Evolutionary conservation across 495 filamentous ascomycete species (phyloP).

Genomic region (Aspergillus hancockii): DNA sequence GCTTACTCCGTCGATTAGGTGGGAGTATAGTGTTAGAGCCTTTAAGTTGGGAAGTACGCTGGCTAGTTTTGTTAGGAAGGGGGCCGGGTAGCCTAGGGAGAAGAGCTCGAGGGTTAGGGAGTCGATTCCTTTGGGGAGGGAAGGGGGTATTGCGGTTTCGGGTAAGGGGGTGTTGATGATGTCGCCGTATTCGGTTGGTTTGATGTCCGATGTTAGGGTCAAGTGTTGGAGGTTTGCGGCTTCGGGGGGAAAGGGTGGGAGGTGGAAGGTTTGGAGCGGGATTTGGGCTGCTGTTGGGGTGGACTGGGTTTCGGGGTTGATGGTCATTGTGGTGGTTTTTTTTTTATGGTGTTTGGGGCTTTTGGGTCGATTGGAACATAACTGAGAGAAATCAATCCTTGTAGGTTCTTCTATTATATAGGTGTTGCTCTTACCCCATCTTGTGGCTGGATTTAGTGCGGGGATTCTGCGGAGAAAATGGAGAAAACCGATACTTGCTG

Average conservation of each 20-base stretch:
- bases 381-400: background rate
- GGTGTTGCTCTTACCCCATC: background rate
- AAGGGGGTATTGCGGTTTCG: background rate
- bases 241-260: slow-evolving; percentile 30
- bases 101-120: slow-evolving; percentile 44
- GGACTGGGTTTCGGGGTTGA: slow-evolving; percentile 2
- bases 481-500: too few relatives aligned
- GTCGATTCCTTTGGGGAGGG: slow-evolving; percentile 19
- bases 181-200: slow-evolving; percentile 32
- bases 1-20: slow-evolving; percentile 39
- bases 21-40: slow-evolving; percentile 35
- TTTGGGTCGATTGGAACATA: background rate
- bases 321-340: background rate
- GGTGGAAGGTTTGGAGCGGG: slow-evolving; percentile 30
- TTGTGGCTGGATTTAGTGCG: background rate
- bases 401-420: background rate
- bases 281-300: slow-evolving; percentile 28
- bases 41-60: slow-evolving; percentile 29
- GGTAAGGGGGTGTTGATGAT: slow-evolving; percentile 12
- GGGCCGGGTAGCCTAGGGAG: slow-evolving; percentile 40
- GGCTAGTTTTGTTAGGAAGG: slow-evolving; percentile 33
- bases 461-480: background rate
- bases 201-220: slow-evolving; percentile 35
- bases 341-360: background rate
- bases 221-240: slow-evolving; percentile 28